Evolutionary conservation across 257 asterid genomes (phyloP), one percentile per base, ranked within the genome.

Genomic region (Solanum neorickii): DNA sequence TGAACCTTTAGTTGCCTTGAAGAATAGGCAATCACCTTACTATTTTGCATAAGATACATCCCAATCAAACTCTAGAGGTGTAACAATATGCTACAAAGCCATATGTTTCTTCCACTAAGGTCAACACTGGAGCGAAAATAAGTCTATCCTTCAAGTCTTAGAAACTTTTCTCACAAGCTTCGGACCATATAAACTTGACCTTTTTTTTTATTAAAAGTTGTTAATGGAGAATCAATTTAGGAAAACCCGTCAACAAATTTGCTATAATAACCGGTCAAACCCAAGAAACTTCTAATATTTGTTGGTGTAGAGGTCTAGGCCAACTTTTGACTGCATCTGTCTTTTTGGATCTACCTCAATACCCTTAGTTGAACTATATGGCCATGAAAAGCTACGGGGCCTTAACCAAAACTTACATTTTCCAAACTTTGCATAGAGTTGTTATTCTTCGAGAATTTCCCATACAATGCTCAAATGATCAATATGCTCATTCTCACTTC

Each of bases 91-190:
- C 25, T 9, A 59, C 25, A 59, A 20, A 59, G 3, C 2, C 66
- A 18, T 20, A 0, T 3, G 5, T 1, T 7, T 21, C 66, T 7
- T 59, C 1, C 2, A 12, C 5, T 20, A 59, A 20, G 5, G 66
- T 59, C 66, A 20, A 59, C 12, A 59, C 25, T 0, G 2, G 25
- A 20, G 66, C 25, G 0, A 25, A 7, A 9, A 12, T 20, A 8
- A 59, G 3, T 20, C 27, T 20, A 20, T 8, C 5, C 25, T 59
- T 59, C 66, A 56, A 20, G 12, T 56, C 12, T 56, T 18, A 5
- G 66, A 56, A 59, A 20, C 12, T 21, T 21, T 59, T 59, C 12
- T 59, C 66, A 0, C 13, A 59, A 3, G 12, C 66, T 9, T 59
- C 13, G 0, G 27, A 21, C 27, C 6, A 59, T 9, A 20, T 23